A percentile compares a stretch with the other conserved stretches of the same genome.
These are phyloP conservation scores for Fusarium clavum DNA, from an alignment of 2,329 filamentous ascomycete species.

Conservation along the genomic window DNA sequence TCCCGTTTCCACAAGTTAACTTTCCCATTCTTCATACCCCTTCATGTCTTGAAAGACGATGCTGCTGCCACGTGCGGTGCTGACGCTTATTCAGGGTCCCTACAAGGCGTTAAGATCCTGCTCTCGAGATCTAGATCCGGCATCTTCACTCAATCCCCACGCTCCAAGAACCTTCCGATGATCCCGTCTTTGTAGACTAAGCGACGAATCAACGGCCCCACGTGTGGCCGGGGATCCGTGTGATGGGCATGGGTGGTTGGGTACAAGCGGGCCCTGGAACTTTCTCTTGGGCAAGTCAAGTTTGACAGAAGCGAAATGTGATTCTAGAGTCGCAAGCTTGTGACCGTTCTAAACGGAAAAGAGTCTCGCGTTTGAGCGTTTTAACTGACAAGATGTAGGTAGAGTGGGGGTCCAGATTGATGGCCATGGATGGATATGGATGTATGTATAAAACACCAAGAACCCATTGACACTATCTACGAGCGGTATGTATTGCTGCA, in stretches of 20 bases:
- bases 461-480: neutral
- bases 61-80: conserved; percentile 26
- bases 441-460: conserved; percentile 40
- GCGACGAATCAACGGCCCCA: conserved; percentile 49
- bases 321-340: conserved; percentile 9
- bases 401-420: conserved; percentile 20
- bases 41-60: conserved; percentile 8
- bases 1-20: conserved; percentile 4
- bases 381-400: neutral
- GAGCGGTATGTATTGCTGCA: conserved; percentile 1
- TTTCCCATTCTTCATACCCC: conserved; percentile 1
- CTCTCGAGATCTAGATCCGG: conserved; percentile 11
- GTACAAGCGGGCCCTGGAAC: conserved; percentile 26
- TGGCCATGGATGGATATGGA: neutral
- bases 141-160: neutral
- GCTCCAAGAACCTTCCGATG: conserved; percentile 1
- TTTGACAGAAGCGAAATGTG: conserved; percentile 33
- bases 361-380: conserved; percentile 19
- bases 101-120: neutral
- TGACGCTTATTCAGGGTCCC: conserved; percentile 1
- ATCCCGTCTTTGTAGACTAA: conserved; percentile 18
- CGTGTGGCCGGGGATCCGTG: conserved; percentile 38
- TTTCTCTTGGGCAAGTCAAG: conserved; percentile 32
- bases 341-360: conserved; percentile 10
- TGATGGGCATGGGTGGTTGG: conserved; percentile 22